Percentiles rank a stretch among this genome's conserved stretches.
Evolutionary conservation across 179 eudicot genomes (phyloP).

Genomic region (Vitellaria paradoxa): DNA sequence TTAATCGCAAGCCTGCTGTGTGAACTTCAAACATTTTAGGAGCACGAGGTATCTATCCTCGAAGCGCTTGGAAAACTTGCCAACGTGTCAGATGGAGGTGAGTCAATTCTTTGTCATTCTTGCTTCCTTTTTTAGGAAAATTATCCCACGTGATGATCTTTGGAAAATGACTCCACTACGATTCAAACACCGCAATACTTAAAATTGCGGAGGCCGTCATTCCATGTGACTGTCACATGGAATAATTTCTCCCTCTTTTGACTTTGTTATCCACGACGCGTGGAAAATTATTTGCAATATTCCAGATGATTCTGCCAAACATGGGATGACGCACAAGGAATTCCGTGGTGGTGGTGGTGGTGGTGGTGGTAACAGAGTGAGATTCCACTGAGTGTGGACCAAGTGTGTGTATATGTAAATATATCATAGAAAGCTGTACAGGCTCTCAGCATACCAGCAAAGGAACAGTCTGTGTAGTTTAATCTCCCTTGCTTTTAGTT

Average conservation of each 20-base stretch:
- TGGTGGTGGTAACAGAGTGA: background rate
- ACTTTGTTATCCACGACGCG: background rate
- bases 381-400: background rate
- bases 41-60: conserved; percentile 21
- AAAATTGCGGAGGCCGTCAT: too few species aligned
- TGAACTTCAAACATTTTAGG: conserved; percentile 12
- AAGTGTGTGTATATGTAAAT: background rate
- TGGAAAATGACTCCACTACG: too few species aligned
- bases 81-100: conserved; percentile 18
- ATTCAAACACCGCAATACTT: too few species aligned
- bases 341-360: background rate
- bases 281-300: background rate
- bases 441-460: background rate
- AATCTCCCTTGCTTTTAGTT: background rate
- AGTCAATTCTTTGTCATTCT: background rate
- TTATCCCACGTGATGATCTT: too few species aligned
- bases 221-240: too few species aligned
- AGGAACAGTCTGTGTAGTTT: background rate
- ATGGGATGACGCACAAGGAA: background rate
- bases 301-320: conserved; percentile 3
- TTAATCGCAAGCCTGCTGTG: background rate
- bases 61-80: conserved; percentile 18
- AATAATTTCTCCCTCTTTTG: background rate
- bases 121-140: background rate
- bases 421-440: background rate